Evolutionary conservation across 2,329 filamentous ascomycete species (phyloP), one percentile per base, ranked within the genome.

Genomic region (Rhynchosporium secalis): DNA sequence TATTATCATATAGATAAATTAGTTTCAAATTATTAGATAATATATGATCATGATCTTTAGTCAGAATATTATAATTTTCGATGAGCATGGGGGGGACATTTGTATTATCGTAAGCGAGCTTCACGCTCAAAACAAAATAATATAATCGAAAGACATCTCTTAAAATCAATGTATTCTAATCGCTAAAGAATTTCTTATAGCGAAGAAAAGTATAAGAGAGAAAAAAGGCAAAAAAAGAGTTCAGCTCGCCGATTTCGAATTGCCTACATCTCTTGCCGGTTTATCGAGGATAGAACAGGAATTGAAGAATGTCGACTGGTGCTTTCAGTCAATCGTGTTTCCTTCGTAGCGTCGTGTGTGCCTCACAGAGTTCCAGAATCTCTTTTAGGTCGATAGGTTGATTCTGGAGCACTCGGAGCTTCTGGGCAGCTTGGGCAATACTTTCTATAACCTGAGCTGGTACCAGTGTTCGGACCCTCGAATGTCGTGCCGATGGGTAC

Each of bases 381-480:
- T 43, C 20, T 15, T 40, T 15, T 7, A n/a, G 41, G 41, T 43
- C 13, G 41, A 13, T 15, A n/a, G 13, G 13, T n/a, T n/a, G 41
- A n/a, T 43, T n/a, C 13, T 43, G 41, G 7, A 43, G 20, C 12
- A 43, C 41, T 43, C 41, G 41, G 41, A 43, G 41, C 41, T 15
- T 43, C 15, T 46, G 43, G 43, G 43, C 43, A 46, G 5, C 4
- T 10, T 46, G 43, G 43, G 43, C 43, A 46, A 46, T 46, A 46
- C 43, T 46, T 46, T 46, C n/a, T 46, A 46, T 46, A 46, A 46
- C 43, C 43, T 20, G n/a, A 46, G 43, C n/a, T 28, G 43, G 43
- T 46, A 46, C n/a, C 43, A 46, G n/a, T 43, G 8, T 15, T 43
- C 12, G 41, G 41, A 43, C 41, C 41, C 41, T 43, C 41, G 41